Percentiles rank a stretch among this genome's conserved stretches.
Evolutionary conservation across 2,329 filamentous ascomycete species (phyloP).

Genomic region (Colletotrichum kahawae): DNA sequence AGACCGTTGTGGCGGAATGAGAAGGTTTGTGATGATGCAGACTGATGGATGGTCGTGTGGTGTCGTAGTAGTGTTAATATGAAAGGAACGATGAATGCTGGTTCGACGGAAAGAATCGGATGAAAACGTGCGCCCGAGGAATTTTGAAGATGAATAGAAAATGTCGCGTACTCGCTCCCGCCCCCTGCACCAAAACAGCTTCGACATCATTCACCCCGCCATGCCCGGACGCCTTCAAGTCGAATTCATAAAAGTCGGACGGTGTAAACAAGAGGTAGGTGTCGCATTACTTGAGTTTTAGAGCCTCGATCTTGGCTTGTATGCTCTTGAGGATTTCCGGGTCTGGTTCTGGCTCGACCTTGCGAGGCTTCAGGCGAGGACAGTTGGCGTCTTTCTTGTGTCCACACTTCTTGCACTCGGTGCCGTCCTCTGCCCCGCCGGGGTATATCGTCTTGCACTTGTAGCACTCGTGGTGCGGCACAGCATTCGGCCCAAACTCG

Average conservation of each 20-base stretch:
- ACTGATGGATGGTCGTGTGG: slow-evolving; percentile 13
- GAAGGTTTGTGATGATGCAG: slow-evolving; percentile 13
- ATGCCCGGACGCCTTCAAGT: slow-evolving; percentile 9
- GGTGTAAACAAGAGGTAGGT: background rate
- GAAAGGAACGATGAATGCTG: slow-evolving; percentile 13
- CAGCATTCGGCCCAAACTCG: slow-evolving; percentile 55
- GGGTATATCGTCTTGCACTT: slow-evolving; percentile 66
- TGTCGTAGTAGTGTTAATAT: slow-evolving; percentile 18
- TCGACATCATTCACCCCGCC: slow-evolving; percentile 1
- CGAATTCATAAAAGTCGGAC: slow-evolving; percentile 3
- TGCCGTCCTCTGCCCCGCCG: slow-evolving; percentile 52
- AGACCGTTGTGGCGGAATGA: slow-evolving; percentile 1
- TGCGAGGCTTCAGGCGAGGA: slow-evolving; percentile 61
- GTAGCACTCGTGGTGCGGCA: slow-evolving; percentile 64
- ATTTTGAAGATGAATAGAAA: slow-evolving; percentile 1
- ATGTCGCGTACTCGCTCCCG: slow-evolving; percentile 12
- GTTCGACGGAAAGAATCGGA: slow-evolving; percentile 6
- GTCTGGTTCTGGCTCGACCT: slow-evolving; percentile 66
- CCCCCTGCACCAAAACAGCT: background rate
- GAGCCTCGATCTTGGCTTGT: slow-evolving; percentile 56
- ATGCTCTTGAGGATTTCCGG: slow-evolving; percentile 63
- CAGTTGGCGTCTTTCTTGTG: slow-evolving; percentile 66
- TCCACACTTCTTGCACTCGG: slow-evolving; percentile 63
- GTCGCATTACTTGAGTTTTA: slow-evolving; percentile 36
- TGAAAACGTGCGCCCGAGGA: slow-evolving; percentile 5